Base-by-base conservation (phyloP, 192 early-diverging fungal genomes). In the Powellomyces hirtus region DNA sequence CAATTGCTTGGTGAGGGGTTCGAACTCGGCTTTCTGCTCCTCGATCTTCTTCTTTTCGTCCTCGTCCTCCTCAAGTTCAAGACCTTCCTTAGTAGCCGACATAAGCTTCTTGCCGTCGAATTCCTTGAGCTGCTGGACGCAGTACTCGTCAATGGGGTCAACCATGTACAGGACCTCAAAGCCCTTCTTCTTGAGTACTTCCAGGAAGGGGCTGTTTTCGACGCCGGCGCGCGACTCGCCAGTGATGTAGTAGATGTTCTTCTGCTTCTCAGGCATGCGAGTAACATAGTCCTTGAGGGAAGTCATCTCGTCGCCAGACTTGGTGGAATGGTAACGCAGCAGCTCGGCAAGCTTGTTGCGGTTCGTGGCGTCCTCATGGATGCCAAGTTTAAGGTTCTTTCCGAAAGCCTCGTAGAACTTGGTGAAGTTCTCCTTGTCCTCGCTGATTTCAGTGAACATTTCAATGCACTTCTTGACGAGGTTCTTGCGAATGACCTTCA, bases 191-290 rank as follows among this genome's bases (percentile, higher is more conserved):
- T 95, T 98, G 79, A 99, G 87, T 56, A 90, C 93, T 84, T 99
- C 98, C 37, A 97, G 81, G 92, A 97, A 99, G 46, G 97, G 96
- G 73, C 93, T 92, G 81, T 92, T 93, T 84, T 98, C 96, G 68
- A 97, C 94, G 35, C 90, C 90, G 72, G 89, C 87, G 70, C 89
- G 88, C 74, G 90, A 93, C 86, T 97, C 94, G 63, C 95, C 96
- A 59, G 96, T 97, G 87, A 98, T 96, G 78, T 79, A 85, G 80
- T 98, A 99, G 83, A 99, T 99, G 87, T 93, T 91, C 91, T 98
- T 96, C 83, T 99, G 98, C 91, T 95, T 95, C 87, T 97, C 95
- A 81, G 94, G 92, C 98, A 99, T 99, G 80, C 98, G 98, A 67
- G 94, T 97, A 71, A 98, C 88, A 77, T 99, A 99, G 88, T 99